phyloP scores from a whole-genome alignment of 1,284 basidiomycete species.

The Sanguinoderma infundibulare region DNA sequence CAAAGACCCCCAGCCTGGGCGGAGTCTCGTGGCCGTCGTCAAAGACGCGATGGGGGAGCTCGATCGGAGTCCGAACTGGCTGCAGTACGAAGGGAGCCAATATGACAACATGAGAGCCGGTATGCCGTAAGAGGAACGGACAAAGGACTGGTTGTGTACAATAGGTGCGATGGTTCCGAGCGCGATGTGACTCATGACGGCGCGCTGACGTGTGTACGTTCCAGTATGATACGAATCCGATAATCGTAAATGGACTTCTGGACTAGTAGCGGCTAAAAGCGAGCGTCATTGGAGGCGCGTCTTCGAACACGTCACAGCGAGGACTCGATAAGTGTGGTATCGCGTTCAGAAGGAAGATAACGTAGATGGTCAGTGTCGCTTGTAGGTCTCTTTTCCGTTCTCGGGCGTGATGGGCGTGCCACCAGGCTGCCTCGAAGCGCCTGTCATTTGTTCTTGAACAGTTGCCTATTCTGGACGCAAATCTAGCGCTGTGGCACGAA shows the following conservation, averaged over 20 bases:
- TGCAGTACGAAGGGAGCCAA: slow-evolving; percentile 70
- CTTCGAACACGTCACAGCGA: background rate
- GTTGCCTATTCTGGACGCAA: slow-evolving; percentile 19
- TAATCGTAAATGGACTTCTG: slow-evolving; percentile 11
- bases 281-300: background rate
- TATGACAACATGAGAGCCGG: slow-evolving; percentile 81
- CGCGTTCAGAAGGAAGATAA: background rate
- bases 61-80: slow-evolving; percentile 70
- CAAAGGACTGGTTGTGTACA: slow-evolving; percentile 6
- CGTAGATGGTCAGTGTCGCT: background rate
- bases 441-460: slow-evolving; percentile 22
- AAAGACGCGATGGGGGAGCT: slow-evolving; percentile 79
- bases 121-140: slow-evolving; percentile 42
- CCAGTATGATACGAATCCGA: slow-evolving; percentile 14
- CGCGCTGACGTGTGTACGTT: slow-evolving; percentile 8
- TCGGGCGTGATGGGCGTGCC: background rate
- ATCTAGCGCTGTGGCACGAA: background rate
- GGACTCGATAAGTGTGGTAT: background rate
- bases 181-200: background rate
- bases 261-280: background rate
- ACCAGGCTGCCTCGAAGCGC: background rate
- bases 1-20: slow-evolving; percentile 38
- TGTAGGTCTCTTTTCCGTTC: background rate
- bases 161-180: slow-evolving; percentile 12
- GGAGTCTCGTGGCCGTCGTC: slow-evolving; percentile 68